Evolutionary conservation across 257 asterid genomes (phyloP).

Genomic region (Eustoma russellianum): DNA sequence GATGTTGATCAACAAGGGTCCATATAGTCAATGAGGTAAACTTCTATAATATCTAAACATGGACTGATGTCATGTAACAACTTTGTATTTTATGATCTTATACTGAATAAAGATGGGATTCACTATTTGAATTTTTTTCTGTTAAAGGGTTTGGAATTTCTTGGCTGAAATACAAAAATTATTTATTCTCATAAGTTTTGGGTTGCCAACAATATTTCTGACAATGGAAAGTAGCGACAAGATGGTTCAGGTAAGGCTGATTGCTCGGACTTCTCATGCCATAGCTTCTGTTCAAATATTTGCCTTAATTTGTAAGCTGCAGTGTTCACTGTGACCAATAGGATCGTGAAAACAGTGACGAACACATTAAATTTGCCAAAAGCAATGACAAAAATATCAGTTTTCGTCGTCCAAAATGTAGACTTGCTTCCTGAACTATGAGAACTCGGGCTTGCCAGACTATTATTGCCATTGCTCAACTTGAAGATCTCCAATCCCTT

Average conservation of each 20-base stretch:
- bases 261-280: background rate
- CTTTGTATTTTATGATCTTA: too few species aligned
- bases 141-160: too few species aligned
- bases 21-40: too few species aligned
- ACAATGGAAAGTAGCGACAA: background rate
- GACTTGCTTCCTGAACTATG: background rate
- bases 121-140: too few species aligned
- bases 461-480: slow-evolving; percentile 15
- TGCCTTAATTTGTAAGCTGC: background rate
- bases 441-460: slow-evolving; percentile 7
- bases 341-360: background rate
- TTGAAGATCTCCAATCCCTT: slow-evolving; percentile 19
- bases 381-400: background rate
- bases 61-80: too few species aligned
- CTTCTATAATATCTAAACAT: too few species aligned
- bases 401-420: background rate
- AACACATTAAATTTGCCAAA: slow-evolving; percentile 1
- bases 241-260: background rate
- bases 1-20: too few species aligned
- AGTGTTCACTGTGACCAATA: background rate
- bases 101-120: too few species aligned
- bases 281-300: slow-evolving; percentile 3
- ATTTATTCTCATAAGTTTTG: slow-evolving; percentile 11
- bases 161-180: too few species aligned
- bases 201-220: slow-evolving; percentile 10